Evolutionary conservation across 495 filamentous ascomycete genomes (phyloP), one percentile per base, ranked within the genome.

Genomic region (Xanthoparmelia taractica): DNA sequence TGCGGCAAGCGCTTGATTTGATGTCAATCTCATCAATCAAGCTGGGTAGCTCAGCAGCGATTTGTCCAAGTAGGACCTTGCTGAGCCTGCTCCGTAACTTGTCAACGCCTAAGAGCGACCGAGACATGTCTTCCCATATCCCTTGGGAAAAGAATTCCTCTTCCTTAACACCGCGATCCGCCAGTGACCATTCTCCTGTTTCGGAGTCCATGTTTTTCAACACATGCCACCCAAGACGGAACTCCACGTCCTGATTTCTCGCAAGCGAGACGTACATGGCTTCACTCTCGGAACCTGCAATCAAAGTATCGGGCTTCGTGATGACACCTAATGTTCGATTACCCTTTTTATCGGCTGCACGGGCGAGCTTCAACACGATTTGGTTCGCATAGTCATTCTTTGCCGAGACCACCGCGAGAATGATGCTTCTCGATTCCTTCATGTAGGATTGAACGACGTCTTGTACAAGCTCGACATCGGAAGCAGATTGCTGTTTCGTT

Each of bases 271-370:
- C 48, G 36, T 74, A 77, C 12, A 65, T 65, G 10, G 52, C 52
- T 58, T 77, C 72, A 20, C 69, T 74, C 0, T 74, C 74, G n/a
- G 75, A 74, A 29, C 67, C 74, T 8, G 38, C 41, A 47, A 67
- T 48, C 47, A 77, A 61, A 10, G 70, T 74, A 61, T 67, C 65
- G 0, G 65, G 65, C 37, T 67, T 67, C 13, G 65, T 67, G 57
- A 67, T 67, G 31, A 67, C 43, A 0, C 65, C 65, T 36, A 67
- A 23, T 0, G 65, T 67, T 23, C 65, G 61, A 29, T 37, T 37
- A 57, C 88, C 89, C 70, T 91, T 87, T 15, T 84, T 85, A 69
- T 92, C 89, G 27, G 89, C 87, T 70, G 89, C 88, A 60, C 89
- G 79, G 20, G 89, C 89, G 63, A 92, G 78, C 74, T 92, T 91